Base-by-base conservation (phyloP, 2,329 filamentous ascomycete species). In the Pezicula carpinea region DNA sequence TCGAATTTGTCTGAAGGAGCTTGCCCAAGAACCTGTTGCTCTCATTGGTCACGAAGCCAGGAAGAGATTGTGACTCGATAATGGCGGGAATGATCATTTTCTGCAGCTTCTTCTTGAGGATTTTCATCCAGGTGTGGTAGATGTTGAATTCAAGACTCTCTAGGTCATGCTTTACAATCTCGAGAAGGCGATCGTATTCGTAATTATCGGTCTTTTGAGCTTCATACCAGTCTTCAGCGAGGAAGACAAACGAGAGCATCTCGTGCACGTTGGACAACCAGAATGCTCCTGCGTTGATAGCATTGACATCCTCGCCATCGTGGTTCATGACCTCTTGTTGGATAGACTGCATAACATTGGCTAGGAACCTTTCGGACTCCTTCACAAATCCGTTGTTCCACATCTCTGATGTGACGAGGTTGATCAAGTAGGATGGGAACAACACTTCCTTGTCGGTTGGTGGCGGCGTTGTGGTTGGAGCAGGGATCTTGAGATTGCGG, bases 371-470 rank as follows among this genome's bases (percentile, higher is more conserved):
- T 71, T 99, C 93, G 4, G 93, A 97, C 70, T 99, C 93, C 75
- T 99, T 99, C 60, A 99, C 93, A 64, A 96, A 99, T 39, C 93
- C 93, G 61, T 99, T 99, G 75, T 99, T 99, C 93, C 93, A 99
- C 93, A 99, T 99, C 73, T 99, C 93, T 14, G 91, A 97, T 11
- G 93, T 99, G 54, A 99, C 93, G 51, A 99, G 78, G 69, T 99
- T 99, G 75, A 99, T 99, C 59, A 99, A 83, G 68, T 97, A 99
- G 8, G 93, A 92, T 29, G 93, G 93, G 84, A 99, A 99, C 44
- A 99, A 77, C 18, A 99, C 92, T 68, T 99, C 93, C 74, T 99
- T 99, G 71, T 99, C 93, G 15, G 90, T 96, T 10, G 93, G 92
- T 44, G 91, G 86, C 17, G 92, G 91, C 44, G 82, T 92, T 29